These are phyloP conservation scores for Aspergillus awamori DNA, from an alignment of 2,329 filamentous ascomycete genomes.

Conservation along the genomic window DNA sequence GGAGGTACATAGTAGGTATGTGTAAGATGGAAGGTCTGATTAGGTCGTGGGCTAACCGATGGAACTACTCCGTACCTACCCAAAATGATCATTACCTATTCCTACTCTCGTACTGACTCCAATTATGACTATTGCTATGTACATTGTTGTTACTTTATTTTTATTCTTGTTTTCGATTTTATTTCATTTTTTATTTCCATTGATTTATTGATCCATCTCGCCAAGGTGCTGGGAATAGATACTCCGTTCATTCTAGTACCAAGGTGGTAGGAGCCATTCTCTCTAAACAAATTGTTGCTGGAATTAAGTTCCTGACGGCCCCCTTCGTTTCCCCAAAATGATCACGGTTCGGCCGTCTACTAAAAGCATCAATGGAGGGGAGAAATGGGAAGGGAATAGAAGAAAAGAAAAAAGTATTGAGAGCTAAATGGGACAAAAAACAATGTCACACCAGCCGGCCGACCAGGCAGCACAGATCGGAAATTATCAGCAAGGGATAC, in stretches of 20 bases:
- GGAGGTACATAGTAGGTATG: background rate
- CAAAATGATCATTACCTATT: background rate
- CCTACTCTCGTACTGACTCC: background rate
- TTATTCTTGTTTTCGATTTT: no score
- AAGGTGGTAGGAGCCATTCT: background rate
- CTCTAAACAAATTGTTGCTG: background rate
- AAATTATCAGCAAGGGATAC: conserved; percentile 11
- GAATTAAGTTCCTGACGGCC: conserved; percentile 1
- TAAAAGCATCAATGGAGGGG: background rate
- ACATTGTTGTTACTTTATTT: background rate
- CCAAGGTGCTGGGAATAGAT: background rate
- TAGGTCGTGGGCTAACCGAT: background rate
- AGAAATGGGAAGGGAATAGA: background rate
- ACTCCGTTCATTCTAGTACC: background rate
- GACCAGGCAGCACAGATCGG: conserved; percentile 5
- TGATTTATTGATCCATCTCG: background rate
- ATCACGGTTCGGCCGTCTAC: background rate
- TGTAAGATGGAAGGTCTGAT: background rate
- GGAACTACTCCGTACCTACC: background rate
- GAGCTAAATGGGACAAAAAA: conserved; percentile 1
- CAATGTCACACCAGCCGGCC: background rate
- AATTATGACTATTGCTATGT: background rate
- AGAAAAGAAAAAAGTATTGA: background rate
- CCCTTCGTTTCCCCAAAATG: no score
- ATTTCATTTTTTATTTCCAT: no score